These are phyloP conservation scores for Scheffersomyces titani DNA, from an alignment of 1,139 yeast species.

Conservation along the genomic window DNA sequence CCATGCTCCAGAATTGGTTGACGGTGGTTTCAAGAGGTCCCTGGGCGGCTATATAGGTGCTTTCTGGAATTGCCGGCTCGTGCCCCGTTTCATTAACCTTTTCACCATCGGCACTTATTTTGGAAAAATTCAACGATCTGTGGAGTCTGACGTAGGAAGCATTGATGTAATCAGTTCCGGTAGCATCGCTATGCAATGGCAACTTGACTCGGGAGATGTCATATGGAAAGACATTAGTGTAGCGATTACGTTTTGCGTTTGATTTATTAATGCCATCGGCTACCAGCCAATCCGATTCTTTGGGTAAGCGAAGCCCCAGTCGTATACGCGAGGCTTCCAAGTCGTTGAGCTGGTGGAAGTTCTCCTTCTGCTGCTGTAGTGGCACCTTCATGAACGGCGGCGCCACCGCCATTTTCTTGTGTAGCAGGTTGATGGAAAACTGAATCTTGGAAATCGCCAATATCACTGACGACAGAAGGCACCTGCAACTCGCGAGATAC, in stretches of 20 bases:
- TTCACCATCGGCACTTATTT: background rate
- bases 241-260: constrained; percentile 36
- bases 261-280: constrained; percentile 16
- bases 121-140: background rate
- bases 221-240: constrained; percentile 47
- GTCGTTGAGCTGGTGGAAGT: constrained; percentile 14
- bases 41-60: constrained; percentile 43
- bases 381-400: constrained; percentile 13
- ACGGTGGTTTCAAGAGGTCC: constrained; percentile 68
- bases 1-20: constrained; percentile 87
- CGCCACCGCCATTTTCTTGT: constrained; percentile 7
- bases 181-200: constrained; percentile 16
- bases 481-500: background rate
- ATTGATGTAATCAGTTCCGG: constrained; percentile 38
- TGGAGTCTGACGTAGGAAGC: constrained; percentile 36
- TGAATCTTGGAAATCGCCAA: constrained; percentile 7
- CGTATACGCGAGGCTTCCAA: constrained; percentile 11
- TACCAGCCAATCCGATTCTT: constrained; percentile 24
- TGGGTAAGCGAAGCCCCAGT: constrained; percentile 7
- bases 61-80: background rate
- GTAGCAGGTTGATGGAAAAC: constrained; percentile 7
- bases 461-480: background rate
- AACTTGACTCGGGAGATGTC: constrained; percentile 36
- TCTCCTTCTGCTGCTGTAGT: constrained; percentile 10
- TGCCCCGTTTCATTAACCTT: background rate